phyloP scores from a whole-genome alignment of 2,329 filamentous ascomycete genomes.

The Cladobotryum mycophilum region DNA sequence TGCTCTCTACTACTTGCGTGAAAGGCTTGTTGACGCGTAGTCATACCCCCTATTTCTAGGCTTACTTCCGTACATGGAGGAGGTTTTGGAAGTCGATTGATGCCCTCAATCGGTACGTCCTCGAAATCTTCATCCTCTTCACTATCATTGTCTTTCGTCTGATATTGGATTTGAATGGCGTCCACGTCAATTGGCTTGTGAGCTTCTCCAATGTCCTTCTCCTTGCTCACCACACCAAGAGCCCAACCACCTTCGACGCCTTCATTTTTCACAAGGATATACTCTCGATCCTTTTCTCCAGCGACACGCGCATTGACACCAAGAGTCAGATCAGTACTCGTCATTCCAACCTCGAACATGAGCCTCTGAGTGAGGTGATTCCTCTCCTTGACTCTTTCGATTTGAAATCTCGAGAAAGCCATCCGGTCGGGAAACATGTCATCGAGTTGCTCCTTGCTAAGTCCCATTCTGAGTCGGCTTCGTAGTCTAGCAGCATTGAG shows the following conservation, averaged over 20 bases:
- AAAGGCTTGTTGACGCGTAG: conserved; percentile 22
- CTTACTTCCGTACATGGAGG: conserved; percentile 17
- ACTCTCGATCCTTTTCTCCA: conserved; percentile 84
- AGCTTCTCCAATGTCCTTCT: conserved; percentile 69
- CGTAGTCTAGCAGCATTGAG: conserved; percentile 86
- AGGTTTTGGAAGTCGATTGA: conserved; percentile 72
- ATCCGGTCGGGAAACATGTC: conserved; percentile 96
- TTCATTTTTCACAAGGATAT: conserved; percentile 93
- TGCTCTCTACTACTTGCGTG: conserved; percentile 16
- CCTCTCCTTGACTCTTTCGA: conserved; percentile 84
- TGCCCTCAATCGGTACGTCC: conserved; percentile 83
- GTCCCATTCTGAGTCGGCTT: conserved; percentile 86
- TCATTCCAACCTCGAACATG: conserved; percentile 93
- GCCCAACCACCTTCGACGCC: conserved; percentile 95
- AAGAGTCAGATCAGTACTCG: conserved; percentile 64
- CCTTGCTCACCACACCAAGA: conserved; percentile 82
- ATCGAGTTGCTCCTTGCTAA: conserved; percentile 93
- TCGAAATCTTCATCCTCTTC: conserved; percentile 79
- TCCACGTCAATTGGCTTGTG: conserved; percentile 94
- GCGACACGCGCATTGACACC: conserved; percentile 62
- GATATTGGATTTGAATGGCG: conserved; percentile 50
- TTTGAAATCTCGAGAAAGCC: conserved; percentile 95
- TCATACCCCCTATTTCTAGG: conserved; percentile 20
- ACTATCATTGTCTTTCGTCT: conserved; percentile 52
- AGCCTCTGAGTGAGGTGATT: conserved; percentile 92